Conservation (phyloP, 2,329 filamentous ascomycete genomes). For the Phialophora chinensis region DNA sequence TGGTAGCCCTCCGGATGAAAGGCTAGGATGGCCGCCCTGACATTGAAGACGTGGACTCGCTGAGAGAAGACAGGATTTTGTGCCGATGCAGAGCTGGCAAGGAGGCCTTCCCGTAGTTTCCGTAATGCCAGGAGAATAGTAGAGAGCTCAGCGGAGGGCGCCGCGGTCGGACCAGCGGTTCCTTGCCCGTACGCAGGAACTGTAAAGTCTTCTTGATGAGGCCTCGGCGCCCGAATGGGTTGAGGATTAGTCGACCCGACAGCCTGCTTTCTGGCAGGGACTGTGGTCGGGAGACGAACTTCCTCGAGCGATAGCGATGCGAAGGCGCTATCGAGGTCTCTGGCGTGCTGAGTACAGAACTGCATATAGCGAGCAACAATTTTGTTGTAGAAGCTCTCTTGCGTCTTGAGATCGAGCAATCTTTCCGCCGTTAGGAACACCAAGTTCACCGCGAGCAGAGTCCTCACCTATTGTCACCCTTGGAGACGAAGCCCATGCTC, state of each 20-base stretch:
- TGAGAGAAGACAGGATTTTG: slow-evolving; percentile 76
- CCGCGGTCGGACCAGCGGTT: slow-evolving; percentile 32
- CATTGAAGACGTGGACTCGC: slow-evolving; percentile 90
- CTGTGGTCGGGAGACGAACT: slow-evolving; percentile 43
- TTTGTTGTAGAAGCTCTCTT: slow-evolving; percentile 84
- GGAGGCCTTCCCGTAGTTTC: slow-evolving; percentile 88
- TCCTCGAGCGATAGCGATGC: slow-evolving; percentile 62
- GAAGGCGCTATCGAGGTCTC: slow-evolving; percentile 77
- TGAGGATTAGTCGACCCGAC: slow-evolving; percentile 5
- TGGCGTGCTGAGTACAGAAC: slow-evolving; percentile 78
- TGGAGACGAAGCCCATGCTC: slow-evolving; percentile 82
- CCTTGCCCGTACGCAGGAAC: slow-evolving; percentile 23
- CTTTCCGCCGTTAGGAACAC: slow-evolving; percentile 53
- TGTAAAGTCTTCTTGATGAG: slow-evolving; percentile 16
- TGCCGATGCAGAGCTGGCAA: slow-evolving; percentile 72
- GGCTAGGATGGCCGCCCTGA: slow-evolving; percentile 80
- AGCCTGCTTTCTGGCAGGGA: slow-evolving; percentile 49
- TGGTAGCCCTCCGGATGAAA: slow-evolving; percentile 88
- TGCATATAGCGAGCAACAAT: slow-evolving; percentile 89
- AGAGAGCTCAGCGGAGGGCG: slow-evolving; percentile 67
- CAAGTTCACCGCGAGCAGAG: background rate
- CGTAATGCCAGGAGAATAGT: slow-evolving; percentile 82
- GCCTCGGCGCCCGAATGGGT: background rate
- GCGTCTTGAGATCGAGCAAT: slow-evolving; percentile 74
- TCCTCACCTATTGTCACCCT: slow-evolving; percentile 80